Percentiles rank a stretch among this genome's conserved stretches.
These are phyloP conservation scores for Syzygium oleosum DNA, from an alignment of 345 rosid genomes.

Conservation along the genomic window DNA sequence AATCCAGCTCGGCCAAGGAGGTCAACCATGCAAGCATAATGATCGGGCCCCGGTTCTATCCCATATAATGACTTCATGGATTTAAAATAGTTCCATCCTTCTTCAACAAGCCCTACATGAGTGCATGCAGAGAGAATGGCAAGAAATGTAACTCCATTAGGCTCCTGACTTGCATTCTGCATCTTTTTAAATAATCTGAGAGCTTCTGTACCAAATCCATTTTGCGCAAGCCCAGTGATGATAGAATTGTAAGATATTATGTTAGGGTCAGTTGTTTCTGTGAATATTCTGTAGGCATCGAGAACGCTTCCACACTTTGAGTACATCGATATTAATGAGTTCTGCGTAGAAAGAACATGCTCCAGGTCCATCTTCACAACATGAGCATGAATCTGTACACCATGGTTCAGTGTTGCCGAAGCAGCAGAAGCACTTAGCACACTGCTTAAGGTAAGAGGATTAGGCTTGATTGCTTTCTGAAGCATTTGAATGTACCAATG, in stretches of 20 bases:
- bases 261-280: slow-evolving; percentile 35
- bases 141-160: slow-evolving; percentile 64
- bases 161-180: slow-evolving; percentile 35
- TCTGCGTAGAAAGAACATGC: slow-evolving; percentile 43
- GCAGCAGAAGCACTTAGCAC: slow-evolving; percentile 65
- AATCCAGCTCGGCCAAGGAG: slow-evolving; percentile 71
- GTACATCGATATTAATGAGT: slow-evolving; percentile 62
- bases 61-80: slow-evolving; percentile 41
- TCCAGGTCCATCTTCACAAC: slow-evolving; percentile 37
- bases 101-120: slow-evolving; percentile 60
- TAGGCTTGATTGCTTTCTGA: slow-evolving; percentile 30
- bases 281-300: slow-evolving; percentile 49
- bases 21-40: slow-evolving; percentile 76
- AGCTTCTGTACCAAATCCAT: slow-evolving; percentile 55
- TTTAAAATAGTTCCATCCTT: slow-evolving; percentile 50
- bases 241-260: slow-evolving; percentile 63
- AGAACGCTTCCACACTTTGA: slow-evolving; percentile 61
- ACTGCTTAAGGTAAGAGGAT: slow-evolving; percentile 49
- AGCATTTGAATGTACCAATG: slow-evolving; percentile 54
- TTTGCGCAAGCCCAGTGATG: slow-evolving; percentile 66
- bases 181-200: slow-evolving; percentile 36
- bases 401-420: slow-evolving; percentile 45
- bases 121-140: slow-evolving; percentile 64
- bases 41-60: slow-evolving; percentile 60
- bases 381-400: slow-evolving; percentile 55